Conservation (phyloP, 345 rosid species). For the Citrus sinensis region DNA sequence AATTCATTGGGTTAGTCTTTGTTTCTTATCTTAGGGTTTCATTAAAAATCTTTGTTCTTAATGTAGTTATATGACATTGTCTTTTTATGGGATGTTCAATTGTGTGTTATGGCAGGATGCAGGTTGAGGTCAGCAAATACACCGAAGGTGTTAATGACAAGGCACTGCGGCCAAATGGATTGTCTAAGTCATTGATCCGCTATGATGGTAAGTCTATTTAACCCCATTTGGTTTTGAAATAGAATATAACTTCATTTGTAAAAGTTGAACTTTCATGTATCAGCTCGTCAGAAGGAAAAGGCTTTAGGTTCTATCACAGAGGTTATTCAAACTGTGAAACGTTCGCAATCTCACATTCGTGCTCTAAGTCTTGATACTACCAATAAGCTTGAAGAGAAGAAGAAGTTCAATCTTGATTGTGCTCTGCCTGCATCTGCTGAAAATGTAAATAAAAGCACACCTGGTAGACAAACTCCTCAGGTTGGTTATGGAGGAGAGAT, state of each 20-base stretch:
- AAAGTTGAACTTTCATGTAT: background rate
- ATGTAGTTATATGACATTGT: background rate
- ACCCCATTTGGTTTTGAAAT: background rate
- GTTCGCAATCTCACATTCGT: constrained; percentile 48
- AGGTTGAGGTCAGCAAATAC: constrained; percentile 95
- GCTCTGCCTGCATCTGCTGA: constrained; percentile 37
- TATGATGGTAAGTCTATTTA: constrained; percentile 61
- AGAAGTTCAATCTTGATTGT: constrained; percentile 36
- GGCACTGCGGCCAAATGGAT: constrained; percentile 83
- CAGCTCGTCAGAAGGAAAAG: constrained; percentile 84
- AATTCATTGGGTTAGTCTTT: constrained; percentile 71
- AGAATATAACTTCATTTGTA: background rate
- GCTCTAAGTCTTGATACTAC: constrained; percentile 30
- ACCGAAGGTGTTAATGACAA: constrained; percentile 82
- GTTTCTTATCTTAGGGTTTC: background rate
- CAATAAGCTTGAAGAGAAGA: constrained; percentile 26
- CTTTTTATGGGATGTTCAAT: background rate
- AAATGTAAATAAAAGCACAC: constrained; percentile 22
- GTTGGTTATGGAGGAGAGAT: constrained; percentile 13
- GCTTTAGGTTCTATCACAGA: constrained; percentile 83
- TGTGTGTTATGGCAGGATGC: constrained; percentile 61
- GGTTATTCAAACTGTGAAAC: constrained; percentile 78
- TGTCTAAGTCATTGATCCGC: constrained; percentile 76
- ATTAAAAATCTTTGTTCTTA: background rate
- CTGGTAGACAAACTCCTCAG: constrained; percentile 38